Evolutionary conservation across 805 yeast genomes (phyloP).

Genomic region (Yarrowia hollandica): DNA sequence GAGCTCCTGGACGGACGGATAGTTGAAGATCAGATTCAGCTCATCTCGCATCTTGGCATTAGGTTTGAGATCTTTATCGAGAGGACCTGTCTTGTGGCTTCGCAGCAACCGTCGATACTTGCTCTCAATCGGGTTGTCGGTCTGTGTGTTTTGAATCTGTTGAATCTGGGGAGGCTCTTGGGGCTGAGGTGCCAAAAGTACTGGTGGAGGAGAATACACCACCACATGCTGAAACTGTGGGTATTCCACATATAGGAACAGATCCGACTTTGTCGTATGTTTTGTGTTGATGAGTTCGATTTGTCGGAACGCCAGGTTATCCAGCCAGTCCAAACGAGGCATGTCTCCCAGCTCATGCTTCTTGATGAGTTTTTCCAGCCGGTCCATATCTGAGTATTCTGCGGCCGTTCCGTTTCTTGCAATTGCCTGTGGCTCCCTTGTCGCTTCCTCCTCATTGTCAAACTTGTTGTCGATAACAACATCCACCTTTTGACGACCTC

Average conservation of each 20-base stretch:
- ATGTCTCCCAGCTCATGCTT: slow-evolving; percentile 68
- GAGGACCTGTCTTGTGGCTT: slow-evolving; percentile 69
- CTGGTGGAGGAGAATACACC: slow-evolving; percentile 23
- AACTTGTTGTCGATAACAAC: neutral
- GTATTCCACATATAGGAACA: slow-evolving; percentile 55
- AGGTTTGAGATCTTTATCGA: slow-evolving; percentile 86
- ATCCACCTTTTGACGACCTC: slow-evolving; percentile 14
- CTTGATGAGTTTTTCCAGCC: slow-evolving; percentile 56
- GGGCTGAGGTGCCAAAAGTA: neutral
- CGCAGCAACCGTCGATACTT: slow-evolving; percentile 85
- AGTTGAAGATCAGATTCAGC: slow-evolving; percentile 63
- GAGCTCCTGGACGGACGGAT: slow-evolving; percentile 81
- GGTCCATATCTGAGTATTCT: slow-evolving; percentile 45
- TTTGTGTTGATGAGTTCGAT: slow-evolving; percentile 45
- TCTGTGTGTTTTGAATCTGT: slow-evolving; percentile 19
- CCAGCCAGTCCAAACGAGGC: slow-evolving; percentile 68
- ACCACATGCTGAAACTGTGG: slow-evolving; percentile 54
- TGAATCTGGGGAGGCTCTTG: slow-evolving; percentile 46
- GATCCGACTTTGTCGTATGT: slow-evolving; percentile 32
- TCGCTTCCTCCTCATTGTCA: neutral
- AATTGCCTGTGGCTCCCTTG: neutral
- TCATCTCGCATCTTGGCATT: slow-evolving; percentile 79
- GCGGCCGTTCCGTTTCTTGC: neutral
- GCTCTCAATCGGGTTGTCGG: slow-evolving; percentile 79
- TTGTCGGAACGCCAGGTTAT: slow-evolving; percentile 58